Evolutionary conservation across 305 asterid genomes (phyloP).

Genomic region (Ajuga reptans): DNA sequence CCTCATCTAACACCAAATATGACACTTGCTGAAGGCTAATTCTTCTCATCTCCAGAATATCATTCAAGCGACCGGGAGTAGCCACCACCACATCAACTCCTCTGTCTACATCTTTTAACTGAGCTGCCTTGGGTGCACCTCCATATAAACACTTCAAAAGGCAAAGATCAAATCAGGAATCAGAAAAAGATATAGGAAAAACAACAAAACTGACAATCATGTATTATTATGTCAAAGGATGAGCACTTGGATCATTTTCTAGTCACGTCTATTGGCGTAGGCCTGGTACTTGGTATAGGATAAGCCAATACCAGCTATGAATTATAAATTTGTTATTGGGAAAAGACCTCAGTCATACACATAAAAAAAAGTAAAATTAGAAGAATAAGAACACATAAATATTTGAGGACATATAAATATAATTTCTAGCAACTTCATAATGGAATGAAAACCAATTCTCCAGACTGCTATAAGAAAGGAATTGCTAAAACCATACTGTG

Average conservation of each 20-base stretch:
- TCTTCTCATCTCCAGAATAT: slow-evolving; percentile 88
- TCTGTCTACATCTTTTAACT: slow-evolving; percentile 68
- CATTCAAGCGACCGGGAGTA: slow-evolving; percentile 97
- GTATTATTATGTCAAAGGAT: background rate
- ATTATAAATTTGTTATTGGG: background rate
- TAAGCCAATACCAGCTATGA: background rate
- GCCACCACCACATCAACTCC: slow-evolving; percentile 95
- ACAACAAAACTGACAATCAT: background rate
- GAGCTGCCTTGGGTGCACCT: slow-evolving; percentile 90
- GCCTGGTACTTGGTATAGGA: background rate
- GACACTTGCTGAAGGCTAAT: slow-evolving; percentile 82
- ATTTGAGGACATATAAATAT: background rate
- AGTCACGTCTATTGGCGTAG: background rate
- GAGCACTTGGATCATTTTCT: background rate
- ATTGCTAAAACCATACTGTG: slow-evolving; percentile 51
- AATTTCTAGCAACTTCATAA: background rate
- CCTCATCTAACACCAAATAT: slow-evolving; percentile 93
- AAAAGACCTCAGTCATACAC: background rate
- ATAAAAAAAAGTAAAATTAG: background rate
- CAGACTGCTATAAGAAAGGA: slow-evolving; percentile 6
- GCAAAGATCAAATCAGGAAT: slow-evolving; percentile 15
- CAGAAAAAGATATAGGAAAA: slow-evolving; percentile 11
- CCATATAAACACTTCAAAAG: slow-evolving; percentile 69
- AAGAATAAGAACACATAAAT: background rate
- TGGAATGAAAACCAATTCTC: background rate